Evolutionary conservation across 257 asterid genomes (phyloP).

Genomic region (Marsdenia floribunda): DNA sequence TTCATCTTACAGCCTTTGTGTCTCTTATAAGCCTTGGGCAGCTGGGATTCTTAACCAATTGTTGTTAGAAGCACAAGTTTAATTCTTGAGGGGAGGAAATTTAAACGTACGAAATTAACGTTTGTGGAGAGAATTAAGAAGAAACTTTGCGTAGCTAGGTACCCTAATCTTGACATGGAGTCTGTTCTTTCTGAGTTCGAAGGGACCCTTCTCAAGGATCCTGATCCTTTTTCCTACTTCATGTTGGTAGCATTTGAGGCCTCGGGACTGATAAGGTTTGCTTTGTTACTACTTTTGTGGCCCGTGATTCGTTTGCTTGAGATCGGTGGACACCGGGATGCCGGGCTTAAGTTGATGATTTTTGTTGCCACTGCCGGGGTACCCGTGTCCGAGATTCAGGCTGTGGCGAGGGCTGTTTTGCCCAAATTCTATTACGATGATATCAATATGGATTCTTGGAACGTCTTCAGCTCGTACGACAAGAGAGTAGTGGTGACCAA

Average conservation of each 20-base stretch:
- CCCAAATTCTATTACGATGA: constrained; percentile 76
- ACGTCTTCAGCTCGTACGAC: constrained; percentile 37
- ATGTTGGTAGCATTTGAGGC: constrained; percentile 92
- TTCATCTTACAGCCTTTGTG: constrained; percentile 39
- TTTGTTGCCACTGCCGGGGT: constrained; percentile 62
- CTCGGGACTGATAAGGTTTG: constrained; percentile 62
- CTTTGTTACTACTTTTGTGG: constrained; percentile 47
- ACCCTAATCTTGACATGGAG: constrained; percentile 24
- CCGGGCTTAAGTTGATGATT: constrained; percentile 52
- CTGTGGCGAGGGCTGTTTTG: constrained; percentile 70
- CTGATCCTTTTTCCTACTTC: constrained; percentile 64
- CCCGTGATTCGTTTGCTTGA: constrained; percentile 55
- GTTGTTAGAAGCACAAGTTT: not conserved
- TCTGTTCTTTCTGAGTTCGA: constrained; percentile 60
- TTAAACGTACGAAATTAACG: too few relatives aligned
- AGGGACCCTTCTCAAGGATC: constrained; percentile 65
- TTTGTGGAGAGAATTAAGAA: not conserved
- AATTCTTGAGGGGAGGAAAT: constrained; percentile 1
- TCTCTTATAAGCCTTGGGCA: constrained; percentile 21
- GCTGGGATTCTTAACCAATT: constrained; percentile 4
- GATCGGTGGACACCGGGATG: constrained; percentile 36
- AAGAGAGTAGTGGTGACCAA: constrained; percentile 62
- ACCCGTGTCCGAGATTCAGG: constrained; percentile 48
- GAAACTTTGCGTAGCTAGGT: too few relatives aligned
- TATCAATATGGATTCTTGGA: constrained; percentile 57